These are phyloP conservation scores for Karstenula rhodostoma DNA, from an alignment of 2,329 filamentous ascomycete genomes.

Conservation along the genomic window DNA sequence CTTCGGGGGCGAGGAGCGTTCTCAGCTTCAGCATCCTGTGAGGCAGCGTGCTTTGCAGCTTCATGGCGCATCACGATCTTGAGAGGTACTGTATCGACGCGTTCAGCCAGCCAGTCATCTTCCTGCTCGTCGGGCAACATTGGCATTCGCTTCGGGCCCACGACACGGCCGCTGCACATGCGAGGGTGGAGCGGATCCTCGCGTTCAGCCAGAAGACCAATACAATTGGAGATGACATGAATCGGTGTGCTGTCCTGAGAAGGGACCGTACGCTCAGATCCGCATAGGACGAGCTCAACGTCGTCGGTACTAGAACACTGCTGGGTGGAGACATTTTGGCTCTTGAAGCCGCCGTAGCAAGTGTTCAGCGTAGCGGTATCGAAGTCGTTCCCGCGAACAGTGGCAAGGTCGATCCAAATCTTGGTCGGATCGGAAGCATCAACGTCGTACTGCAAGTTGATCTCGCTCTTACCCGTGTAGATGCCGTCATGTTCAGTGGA, in stretches of 20 bases:
- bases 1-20: not conserved
- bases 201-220: slow-evolving; percentile 11
- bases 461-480: slow-evolving; percentile 25
- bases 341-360: slow-evolving; percentile 24
- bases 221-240: slow-evolving; percentile 24
- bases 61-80: slow-evolving; percentile 17
- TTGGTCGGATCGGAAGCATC: slow-evolving; percentile 23
- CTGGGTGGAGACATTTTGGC: slow-evolving; percentile 21
- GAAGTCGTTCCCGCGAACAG: slow-evolving; percentile 25
- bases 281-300: slow-evolving; percentile 37
- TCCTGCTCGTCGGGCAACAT: not conserved
- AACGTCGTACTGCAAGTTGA: slow-evolving; percentile 38
- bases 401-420: slow-evolving; percentile 30
- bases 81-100: slow-evolving; percentile 13
- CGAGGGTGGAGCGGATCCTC: slow-evolving; percentile 1
- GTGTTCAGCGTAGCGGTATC: slow-evolving; percentile 27
- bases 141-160: slow-evolving; percentile 9
- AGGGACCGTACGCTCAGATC: slow-evolving; percentile 20
- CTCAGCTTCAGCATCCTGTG: not conserved
- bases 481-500: slow-evolving; percentile 32
- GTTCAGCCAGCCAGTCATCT: not conserved
- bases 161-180: slow-evolving; percentile 11
- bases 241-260: slow-evolving; percentile 18
- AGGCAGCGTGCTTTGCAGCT: slow-evolving; percentile 16
- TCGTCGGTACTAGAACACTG: slow-evolving; percentile 32